Evolutionary conservation across 169 alveolate species (phyloP).

Genomic region (Plasmodium relictum): DNA sequence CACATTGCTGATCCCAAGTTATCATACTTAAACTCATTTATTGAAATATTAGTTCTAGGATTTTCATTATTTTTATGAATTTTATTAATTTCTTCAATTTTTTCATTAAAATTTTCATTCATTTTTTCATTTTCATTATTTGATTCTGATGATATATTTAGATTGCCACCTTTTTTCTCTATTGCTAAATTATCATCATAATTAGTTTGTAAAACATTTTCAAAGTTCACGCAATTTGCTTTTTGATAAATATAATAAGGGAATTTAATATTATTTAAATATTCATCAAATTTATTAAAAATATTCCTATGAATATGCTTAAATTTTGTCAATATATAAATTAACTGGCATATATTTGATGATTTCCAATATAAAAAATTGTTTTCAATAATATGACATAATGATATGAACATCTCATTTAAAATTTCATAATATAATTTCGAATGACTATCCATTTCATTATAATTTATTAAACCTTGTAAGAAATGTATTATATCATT

Average conservation of each 20-base stretch:
- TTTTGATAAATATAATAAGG: conserved; percentile 42
- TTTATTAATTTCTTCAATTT: neutral
- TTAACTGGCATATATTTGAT: conserved; percentile 48
- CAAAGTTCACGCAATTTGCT: neutral
- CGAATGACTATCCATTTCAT: neutral
- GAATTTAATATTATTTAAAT: conserved; percentile 13
- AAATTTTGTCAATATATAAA: conserved; percentile 37
- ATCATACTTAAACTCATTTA: conserved; percentile 51
- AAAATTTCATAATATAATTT: conserved; percentile 6
- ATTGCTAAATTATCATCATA: neutral
- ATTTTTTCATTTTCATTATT: neutral
- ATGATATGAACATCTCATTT: conserved; percentile 10
- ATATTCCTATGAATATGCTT: conserved; percentile 56
- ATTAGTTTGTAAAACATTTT: neutral
- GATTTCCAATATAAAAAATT: conserved; percentile 42
- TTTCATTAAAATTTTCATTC: neutral
- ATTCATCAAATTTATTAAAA: conserved; percentile 41
- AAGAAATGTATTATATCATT: conserved; percentile 61
- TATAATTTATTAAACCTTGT: conserved; percentile 62
- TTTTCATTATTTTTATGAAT: neutral
- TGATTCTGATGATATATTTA: neutral
- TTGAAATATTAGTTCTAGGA: neutral
- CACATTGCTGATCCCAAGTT: conserved; percentile 62
- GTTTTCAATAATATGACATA: conserved; percentile 37
- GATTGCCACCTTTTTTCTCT: neutral